phyloP scores from a whole-genome alignment of 805 yeast species.

The Zygoascus tannicola region DNA sequence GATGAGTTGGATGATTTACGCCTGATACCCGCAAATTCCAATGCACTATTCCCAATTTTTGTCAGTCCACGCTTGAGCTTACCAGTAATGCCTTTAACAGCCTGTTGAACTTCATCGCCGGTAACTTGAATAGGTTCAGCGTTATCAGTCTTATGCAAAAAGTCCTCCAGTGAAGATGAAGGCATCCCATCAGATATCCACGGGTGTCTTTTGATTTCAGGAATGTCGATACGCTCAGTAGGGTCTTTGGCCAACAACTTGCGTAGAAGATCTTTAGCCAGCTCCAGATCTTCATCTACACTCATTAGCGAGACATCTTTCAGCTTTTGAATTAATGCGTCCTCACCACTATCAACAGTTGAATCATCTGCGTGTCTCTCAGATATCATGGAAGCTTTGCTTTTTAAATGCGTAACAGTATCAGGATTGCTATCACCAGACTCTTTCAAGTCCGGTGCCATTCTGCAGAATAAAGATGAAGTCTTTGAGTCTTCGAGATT shows the following conservation, averaged over 20 bases:
- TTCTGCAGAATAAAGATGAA: no score
- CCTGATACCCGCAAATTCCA: conserved; percentile 24
- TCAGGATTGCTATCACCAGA: conserved; percentile 5
- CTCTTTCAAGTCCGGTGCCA: neutral
- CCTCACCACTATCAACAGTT: neutral
- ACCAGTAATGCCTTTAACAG: conserved; percentile 74
- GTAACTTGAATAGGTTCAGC: conserved; percentile 47
- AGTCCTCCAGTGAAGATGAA: conserved; percentile 19
- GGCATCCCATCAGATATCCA: conserved; percentile 45
- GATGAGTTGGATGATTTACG: conserved; percentile 15
- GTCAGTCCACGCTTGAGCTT: conserved; percentile 45
- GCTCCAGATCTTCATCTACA: conserved; percentile 20
- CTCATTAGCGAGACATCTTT: neutral
- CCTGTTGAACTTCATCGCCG: conserved; percentile 60
- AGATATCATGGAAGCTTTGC: neutral
- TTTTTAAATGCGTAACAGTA: conserved; percentile 1
- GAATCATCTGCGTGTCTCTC: neutral
- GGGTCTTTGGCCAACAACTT: conserved; percentile 66
- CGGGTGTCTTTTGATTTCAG: conserved; percentile 67
- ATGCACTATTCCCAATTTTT: conserved; percentile 25
- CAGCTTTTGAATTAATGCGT: neutral
- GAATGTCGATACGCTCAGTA: conserved; percentile 52
- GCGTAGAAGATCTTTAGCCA: conserved; percentile 45
- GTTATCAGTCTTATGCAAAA: conserved; percentile 23
- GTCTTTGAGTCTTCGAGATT: neutral